Percentiles rank a stretch among this genome's conserved stretches.
Conservation (phyloP, 257 asterid genomes). For the Leonotis leonurus region DNA sequence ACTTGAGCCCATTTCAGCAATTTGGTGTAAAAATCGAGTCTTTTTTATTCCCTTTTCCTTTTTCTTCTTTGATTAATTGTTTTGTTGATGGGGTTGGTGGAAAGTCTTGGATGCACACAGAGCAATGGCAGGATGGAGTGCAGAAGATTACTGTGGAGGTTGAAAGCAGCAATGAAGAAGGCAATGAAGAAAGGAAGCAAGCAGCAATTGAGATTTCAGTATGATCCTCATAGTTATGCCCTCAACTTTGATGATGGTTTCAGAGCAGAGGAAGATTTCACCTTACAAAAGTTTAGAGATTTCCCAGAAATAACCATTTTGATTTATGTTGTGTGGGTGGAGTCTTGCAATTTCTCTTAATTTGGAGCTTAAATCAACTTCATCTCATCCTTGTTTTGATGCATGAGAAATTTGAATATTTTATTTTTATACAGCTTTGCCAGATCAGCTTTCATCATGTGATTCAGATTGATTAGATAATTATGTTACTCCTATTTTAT, state of each 20-base stretch:
- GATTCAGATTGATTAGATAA: no score
- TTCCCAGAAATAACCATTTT: slow-evolving; percentile 13
- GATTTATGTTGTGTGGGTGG: slow-evolving; percentile 42
- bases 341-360: no score
- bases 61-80: no score
- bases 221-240: slow-evolving; percentile 70
- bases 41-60: no score
- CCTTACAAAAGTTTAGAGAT: neutral
- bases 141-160: slow-evolving; percentile 36
- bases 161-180: slow-evolving; percentile 45
- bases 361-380: no score
- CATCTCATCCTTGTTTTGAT: neutral
- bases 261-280: slow-evolving; percentile 15
- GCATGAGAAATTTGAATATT: neutral
- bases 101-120: slow-evolving; percentile 25
- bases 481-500: no score
- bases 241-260: slow-evolving; percentile 64
- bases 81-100: slow-evolving; percentile 25
- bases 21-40: neutral
- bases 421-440: neutral
- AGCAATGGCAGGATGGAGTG: slow-evolving; percentile 33
- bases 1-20: neutral
- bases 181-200: slow-evolving; percentile 26
- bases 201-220: slow-evolving; percentile 37
- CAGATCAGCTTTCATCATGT: no score